phyloP scores from a whole-genome alignment of 225 moss, liverwort and hornwort genomes.

The Marchantia paleacea region DNA sequence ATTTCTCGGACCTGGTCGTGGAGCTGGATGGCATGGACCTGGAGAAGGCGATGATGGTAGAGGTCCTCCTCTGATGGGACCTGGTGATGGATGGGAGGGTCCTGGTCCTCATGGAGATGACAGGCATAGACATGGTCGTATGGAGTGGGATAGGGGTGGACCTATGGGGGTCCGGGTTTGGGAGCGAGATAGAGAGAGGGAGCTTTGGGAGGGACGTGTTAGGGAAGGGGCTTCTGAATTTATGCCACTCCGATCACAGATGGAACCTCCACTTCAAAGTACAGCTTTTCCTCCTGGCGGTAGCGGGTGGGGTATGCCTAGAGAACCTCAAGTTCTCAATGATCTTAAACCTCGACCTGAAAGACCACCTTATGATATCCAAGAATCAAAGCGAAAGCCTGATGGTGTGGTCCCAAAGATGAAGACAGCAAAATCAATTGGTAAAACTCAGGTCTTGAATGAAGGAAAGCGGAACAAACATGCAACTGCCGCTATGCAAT shows the following conservation, averaged over 20 bases:
- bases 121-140: constrained; percentile 37
- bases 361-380: constrained; percentile 32
- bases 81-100: constrained; percentile 47
- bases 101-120: constrained; percentile 44
- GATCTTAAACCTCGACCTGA: constrained; percentile 39
- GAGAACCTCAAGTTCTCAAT: constrained; percentile 30
- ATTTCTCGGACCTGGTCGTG: constrained; percentile 39
- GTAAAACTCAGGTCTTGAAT: constrained; percentile 18
- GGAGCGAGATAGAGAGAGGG: constrained; percentile 44
- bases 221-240: constrained; percentile 42
- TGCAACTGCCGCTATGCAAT: constrained; percentile 37
- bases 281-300: constrained; percentile 31
- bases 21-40: constrained; percentile 45
- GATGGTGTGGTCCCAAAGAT: constrained; percentile 28
- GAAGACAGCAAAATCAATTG: constrained; percentile 25
- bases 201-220: constrained; percentile 39
- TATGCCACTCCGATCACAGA: constrained; percentile 32
- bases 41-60: constrained; percentile 45
- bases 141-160: constrained; percentile 46
- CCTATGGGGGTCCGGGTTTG: constrained; percentile 34
- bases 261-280: constrained; percentile 38
- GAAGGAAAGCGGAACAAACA: constrained; percentile 32
- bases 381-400: constrained; percentile 37
- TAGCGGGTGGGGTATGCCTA: constrained; percentile 35
- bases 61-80: constrained; percentile 43